phyloP scores from a whole-genome alignment of 495 filamentous ascomycete species.

The Saxispiralis lemnorum region DNA sequence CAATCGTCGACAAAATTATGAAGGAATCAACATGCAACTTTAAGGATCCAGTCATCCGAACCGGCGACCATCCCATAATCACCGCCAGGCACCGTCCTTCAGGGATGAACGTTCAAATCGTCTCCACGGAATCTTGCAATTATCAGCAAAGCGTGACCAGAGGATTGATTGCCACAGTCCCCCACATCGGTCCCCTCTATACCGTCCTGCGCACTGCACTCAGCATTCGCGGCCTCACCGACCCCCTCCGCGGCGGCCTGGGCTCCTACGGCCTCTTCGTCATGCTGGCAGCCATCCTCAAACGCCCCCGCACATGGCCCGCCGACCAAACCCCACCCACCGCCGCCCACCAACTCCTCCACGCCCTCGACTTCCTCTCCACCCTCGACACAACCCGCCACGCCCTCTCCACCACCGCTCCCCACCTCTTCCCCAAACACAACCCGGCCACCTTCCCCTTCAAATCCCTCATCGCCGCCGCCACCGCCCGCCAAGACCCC shows the following conservation, averaged over 20 bases:
- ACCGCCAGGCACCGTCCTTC: constrained; percentile 26
- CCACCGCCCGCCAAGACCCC: constrained; percentile 3
- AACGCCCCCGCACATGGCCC: constrained; percentile 2
- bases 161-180: constrained; percentile 32
- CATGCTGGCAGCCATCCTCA: constrained; percentile 37
- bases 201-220: constrained; percentile 31
- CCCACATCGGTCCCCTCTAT: constrained; percentile 33
- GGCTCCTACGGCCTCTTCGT: constrained; percentile 35
- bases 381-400: constrained; percentile 27
- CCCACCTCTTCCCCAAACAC: constrained; percentile 14
- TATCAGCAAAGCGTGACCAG: constrained; percentile 26
- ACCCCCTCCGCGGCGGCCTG: constrained; percentile 28
- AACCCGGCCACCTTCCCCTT: neutral
- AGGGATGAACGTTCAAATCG: constrained; percentile 34
- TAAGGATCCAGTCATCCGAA: neutral
- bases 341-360: constrained; percentile 28
- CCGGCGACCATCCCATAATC: constrained; percentile 19
- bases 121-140: constrained; percentile 22
- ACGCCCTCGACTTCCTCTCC: constrained; percentile 34
- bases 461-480: constrained; percentile 3
- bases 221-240: constrained; percentile 30
- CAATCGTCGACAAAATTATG: neutral
- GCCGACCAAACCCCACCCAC: constrained; percentile 10
- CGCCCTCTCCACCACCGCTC: constrained; percentile 38
- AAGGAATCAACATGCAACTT: neutral